A percentile compares a stretch with the other conserved stretches of the same genome.
phyloP scores from a whole-genome alignment of 768 basidiomycete genomes.

The Trametes cubensis region DNA sequence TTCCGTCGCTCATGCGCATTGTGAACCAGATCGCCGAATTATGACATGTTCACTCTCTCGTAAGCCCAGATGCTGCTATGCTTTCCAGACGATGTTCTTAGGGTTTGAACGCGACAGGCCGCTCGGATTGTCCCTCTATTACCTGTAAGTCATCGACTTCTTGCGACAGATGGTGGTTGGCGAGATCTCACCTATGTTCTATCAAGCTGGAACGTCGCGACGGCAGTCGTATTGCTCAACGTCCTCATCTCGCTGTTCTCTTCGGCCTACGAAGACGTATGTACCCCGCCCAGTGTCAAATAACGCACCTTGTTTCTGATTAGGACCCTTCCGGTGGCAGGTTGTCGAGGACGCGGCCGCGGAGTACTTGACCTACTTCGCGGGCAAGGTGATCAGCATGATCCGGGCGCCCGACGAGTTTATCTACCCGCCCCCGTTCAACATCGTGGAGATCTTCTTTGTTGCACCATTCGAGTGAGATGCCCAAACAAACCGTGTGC shows the following conservation, averaged over 20 bases:
- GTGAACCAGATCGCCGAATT: constrained; percentile 61
- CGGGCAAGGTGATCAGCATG: constrained; percentile 83
- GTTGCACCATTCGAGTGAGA: constrained; percentile 87
- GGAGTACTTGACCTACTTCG: constrained; percentile 89
- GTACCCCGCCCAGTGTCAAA: constrained; percentile 25
- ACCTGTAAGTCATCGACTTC: constrained; percentile 58
- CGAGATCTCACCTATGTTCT: neutral
- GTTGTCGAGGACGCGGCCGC: constrained; percentile 85
- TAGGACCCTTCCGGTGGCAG: constrained; percentile 39
- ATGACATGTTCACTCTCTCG: constrained; percentile 57
- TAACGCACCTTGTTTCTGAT: neutral
- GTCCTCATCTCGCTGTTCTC: constrained; percentile 95
- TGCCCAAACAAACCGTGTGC: neutral
- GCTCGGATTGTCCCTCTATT: constrained; percentile 70
- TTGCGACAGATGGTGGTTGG: neutral
- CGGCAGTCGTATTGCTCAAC: constrained; percentile 85
- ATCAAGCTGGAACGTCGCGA: constrained; percentile 81
- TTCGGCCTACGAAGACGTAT: constrained; percentile 86
- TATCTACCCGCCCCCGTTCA: constrained; percentile 91
- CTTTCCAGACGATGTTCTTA: neutral
- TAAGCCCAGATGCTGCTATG: constrained; percentile 22
- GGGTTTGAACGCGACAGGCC: constrained; percentile 22
- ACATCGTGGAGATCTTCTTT: constrained; percentile 78
- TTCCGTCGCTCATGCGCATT: neutral
- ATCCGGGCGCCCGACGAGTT: constrained; percentile 84